Base-by-base conservation (phyloP, 768 basidiomycete species). In the Collybiopsis confluens region DNA sequence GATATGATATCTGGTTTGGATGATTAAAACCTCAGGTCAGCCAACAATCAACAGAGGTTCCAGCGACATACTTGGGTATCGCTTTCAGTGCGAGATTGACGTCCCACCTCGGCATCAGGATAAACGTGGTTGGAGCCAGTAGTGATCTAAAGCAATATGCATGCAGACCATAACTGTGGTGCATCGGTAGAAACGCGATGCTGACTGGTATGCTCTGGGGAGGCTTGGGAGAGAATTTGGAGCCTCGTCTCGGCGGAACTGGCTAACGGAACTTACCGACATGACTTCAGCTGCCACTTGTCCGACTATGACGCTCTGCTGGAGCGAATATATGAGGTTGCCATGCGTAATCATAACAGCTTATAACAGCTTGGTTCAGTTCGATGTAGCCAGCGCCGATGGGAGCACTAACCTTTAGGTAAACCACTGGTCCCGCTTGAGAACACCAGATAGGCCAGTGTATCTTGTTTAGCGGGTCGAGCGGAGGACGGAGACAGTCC, bases 401-500 rank as follows among this genome's bases (percentile, higher is more conserved):
- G 9, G 30, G 3, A 16, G 15, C 44, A 42, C 26, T 18, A 24
- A 82, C 87, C 86, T 78, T 90, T 90, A 0, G 88, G 86, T 3
- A 83, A 68, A 0, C 89, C 88, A 55, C 78, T 89, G 0, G 89
- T 90, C 21, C 88, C 88, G 59, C 88, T 90, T 0, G 88, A 90
- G 62, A 88, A 88, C 0, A 85, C 70, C 2, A 90, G 70, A 63
- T 90, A 88, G 1, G 85, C 88, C 1, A 88, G 67, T 0, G 83
- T 86, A 55, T 83, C 69, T 27, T 68, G 71, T 16, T 58, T 68
- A 0, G 79, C 85, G 0, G 73, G 69, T 38, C 71, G 73, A 28
- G 81, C 65, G 1, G 70, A 68, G 1, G 79, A 61, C 1, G 71
- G 62, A 7, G 79, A 73, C 1, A 78, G 59, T 0, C 68, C 66